phyloP scores from a whole-genome alignment of 495 filamentous ascomycete genomes.

The Trichoderma parareesei region DNA sequence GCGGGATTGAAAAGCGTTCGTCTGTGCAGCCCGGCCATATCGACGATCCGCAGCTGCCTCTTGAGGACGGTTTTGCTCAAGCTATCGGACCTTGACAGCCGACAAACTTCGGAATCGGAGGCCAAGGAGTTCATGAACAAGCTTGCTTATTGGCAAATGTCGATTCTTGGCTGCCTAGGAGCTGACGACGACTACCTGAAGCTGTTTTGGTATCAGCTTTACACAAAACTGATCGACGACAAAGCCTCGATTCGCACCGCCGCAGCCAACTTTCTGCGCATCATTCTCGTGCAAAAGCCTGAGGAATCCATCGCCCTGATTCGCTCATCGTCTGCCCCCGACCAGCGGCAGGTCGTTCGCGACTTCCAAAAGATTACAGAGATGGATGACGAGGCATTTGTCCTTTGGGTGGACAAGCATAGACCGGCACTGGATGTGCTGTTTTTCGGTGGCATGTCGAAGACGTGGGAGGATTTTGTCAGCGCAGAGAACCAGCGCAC shows the following conservation, averaged over 20 bases:
- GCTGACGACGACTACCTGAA: conserved; percentile 68
- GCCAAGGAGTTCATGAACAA: conserved; percentile 66
- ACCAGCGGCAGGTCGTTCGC: conserved; percentile 62
- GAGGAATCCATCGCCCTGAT: conserved; percentile 69
- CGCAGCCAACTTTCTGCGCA: conserved; percentile 78
- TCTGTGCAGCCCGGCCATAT: conserved; percentile 72
- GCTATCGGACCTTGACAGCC: conserved; percentile 73
- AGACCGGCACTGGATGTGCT: conserved; percentile 69
- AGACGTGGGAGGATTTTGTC: conserved; percentile 79
- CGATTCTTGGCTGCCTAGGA: conserved; percentile 69
- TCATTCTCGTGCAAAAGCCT: conserved; percentile 88
- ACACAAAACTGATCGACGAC: conserved; percentile 65
- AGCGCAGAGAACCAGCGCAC: conserved; percentile 67
- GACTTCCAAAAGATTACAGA: conserved; percentile 81
- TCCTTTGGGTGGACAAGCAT: conserved; percentile 80
- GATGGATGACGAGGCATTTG: conserved; percentile 77
- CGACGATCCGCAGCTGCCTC: conserved; percentile 64
- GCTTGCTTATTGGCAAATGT: conserved; percentile 90
- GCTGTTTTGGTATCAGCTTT: conserved; percentile 83
- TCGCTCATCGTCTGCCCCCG: conserved; percentile 52
- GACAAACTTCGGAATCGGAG: conserved; percentile 45
- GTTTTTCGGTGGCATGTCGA: conserved; percentile 71
- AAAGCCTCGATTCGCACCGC: conserved; percentile 58
- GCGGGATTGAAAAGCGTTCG: conserved; percentile 73
- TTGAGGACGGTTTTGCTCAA: conserved; percentile 68